Evolutionary conservation across 2,329 filamentous ascomycete genomes (phyloP).

Genomic region (Dryadomyces quercivorus): DNA sequence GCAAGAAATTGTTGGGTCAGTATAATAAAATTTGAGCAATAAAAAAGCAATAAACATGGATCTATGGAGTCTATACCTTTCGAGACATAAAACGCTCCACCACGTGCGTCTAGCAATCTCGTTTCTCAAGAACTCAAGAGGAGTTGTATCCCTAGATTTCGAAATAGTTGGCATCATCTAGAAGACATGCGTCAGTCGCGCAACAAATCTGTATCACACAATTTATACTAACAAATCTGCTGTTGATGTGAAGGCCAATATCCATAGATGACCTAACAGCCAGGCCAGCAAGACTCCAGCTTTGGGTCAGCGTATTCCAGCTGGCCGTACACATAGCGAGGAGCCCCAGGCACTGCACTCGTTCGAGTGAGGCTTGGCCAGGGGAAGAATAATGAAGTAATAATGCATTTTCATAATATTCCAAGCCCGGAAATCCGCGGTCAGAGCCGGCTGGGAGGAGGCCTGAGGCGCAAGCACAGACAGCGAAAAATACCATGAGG

Average conservation of each 20-base stretch:
- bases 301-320: conserved; percentile 19
- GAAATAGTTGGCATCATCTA: background rate
- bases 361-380: conserved; percentile 17
- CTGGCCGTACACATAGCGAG: conserved; percentile 18
- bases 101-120: conserved; percentile 17
- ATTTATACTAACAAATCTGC: conserved; percentile 8
- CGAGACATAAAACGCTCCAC: conserved; percentile 19
- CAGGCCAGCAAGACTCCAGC: conserved; percentile 17
- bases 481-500: conserved; percentile 18
- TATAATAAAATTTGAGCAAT: background rate
- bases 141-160: background rate
- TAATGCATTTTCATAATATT: conserved; percentile 15
- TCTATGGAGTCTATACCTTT: conserved; percentile 11
- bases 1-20: background rate
- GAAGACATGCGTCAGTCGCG: background rate
- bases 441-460: conserved; percentile 12
- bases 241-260: conserved; percentile 16
- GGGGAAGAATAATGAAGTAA: conserved; percentile 15
- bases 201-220: too few species aligned
- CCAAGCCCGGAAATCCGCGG: conserved; percentile 11
- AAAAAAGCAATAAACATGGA: background rate
- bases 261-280: conserved; percentile 18
- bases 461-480: conserved; percentile 18
- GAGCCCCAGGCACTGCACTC: conserved; percentile 18
- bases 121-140: conserved; percentile 5